Base-by-base conservation (phyloP, 805 yeast genomes). In the Saturnispora sanitii region DNA sequence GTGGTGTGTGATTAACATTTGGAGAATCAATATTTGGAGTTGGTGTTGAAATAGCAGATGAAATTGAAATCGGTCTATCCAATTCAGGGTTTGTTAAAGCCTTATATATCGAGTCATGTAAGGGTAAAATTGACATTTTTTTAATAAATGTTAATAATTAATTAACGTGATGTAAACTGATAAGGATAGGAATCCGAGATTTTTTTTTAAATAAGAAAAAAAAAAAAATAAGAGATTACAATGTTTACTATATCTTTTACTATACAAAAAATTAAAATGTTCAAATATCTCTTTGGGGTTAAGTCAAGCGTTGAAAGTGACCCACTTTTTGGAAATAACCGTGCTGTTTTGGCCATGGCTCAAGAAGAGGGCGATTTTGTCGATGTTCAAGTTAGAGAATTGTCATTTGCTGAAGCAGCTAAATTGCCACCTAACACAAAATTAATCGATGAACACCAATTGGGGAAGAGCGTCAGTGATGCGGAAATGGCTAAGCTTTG, bases 321-420 rank as follows among this genome's bases (percentile, higher is more conserved):
- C 8, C 12, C 3, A 21, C 11, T 22, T 15, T 13, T 17, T 6
- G 33, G 12, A 11, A 13, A 18, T 4, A 25, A 15, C n/a, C 33
- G 25, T 7, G 17, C 38, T 21, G 42, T 36, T 27, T 21, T 41
- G 23, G 48, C 42, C 12, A 38, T 38, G 33, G 49, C 36, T 13
- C 61, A 55, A 9, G 67, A 60, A 37, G 61, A 60, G 38, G 61
- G 56, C 13, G 75, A 66, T 38, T 72, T 68, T 48, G 62, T 73
- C 19, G 66, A 63, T 39, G 66, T 73, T 40, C 64, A 65, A 36
- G 53, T 70, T 32, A 66, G 75, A 40, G 62, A 66, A 41, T 54
- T 71, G 50, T 68, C 77, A 7, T 73, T 73, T 50, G 76, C 76
- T 11, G 79, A 73, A 56, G 75, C 67, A 19, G 74, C 74, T 11